Base-by-base conservation (phyloP, 2,329 filamentous ascomycete genomes). In the Chrysosporium queenslandicum region DNA sequence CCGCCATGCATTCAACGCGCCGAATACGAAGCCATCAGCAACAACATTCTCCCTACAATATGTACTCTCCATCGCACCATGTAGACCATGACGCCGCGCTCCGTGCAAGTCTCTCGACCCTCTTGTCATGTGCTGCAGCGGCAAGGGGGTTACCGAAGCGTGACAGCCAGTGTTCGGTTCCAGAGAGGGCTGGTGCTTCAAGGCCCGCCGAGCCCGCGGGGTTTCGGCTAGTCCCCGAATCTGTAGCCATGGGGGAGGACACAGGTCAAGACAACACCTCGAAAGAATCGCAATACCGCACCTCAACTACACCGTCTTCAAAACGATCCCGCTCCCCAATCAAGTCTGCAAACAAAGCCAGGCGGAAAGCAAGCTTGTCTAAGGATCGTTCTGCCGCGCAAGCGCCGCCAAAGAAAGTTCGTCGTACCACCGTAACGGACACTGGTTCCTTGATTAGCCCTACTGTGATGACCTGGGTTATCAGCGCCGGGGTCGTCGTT, bases 1-100 rank as follows among this genome's bases (percentile, higher is more conserved):
- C 65, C 14, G 66, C 62, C 42, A 51, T 59, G 50, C 59, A 63
- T 36, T 58, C 63, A 58, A 50, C 67, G 60, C 58, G 71, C 50
- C 58, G 68, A 32, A 62, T 63, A 39, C 72, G 76, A 42, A 58
- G 67, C 65, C 58, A 72, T 51, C 59, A 69, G 32, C 63, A 65
- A 41, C 73, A 77, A 46, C 79, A 81, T 62, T 71, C 72, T 36
- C 77, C 78, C 8, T 80, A 78, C 64, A 85, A 82, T 66, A 80
- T 86, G 65, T 79, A 87, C 64, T 83, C 85, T 0, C 84, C 87
- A 1, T 80, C 81, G 2, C 81, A 87, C 61, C 87, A 88, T 60
- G 83, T 87, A 45, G 89, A 97, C 61, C 90, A 97, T 61, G 92
- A 98, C 61, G 92, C 89, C 27, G 92, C 89, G 1, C 77, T 98